Conservation (phyloP, 257 asterid genomes). For the Eucommia ulmoides region DNA sequence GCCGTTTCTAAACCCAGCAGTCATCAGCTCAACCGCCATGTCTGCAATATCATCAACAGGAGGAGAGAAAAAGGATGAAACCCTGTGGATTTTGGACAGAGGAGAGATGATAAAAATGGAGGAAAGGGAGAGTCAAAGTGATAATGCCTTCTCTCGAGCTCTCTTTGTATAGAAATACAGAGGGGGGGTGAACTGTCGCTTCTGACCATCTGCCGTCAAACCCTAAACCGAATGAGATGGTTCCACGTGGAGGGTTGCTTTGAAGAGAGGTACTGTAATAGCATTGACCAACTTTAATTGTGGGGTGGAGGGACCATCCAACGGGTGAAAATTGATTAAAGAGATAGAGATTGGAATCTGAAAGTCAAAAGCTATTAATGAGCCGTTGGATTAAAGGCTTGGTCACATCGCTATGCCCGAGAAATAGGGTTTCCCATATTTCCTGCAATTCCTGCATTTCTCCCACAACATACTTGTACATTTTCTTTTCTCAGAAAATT, state of each 20-base stretch:
- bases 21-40: conserved; percentile 72
- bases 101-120: neutral
- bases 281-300: conserved; percentile 33
- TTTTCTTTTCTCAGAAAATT: no score
- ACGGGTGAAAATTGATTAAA: conserved; percentile 13
- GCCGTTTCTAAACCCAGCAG: conserved; percentile 20
- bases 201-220: conserved; percentile 38
- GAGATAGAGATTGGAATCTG: conserved; percentile 1
- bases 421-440: no score
- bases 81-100: neutral
- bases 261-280: conserved; percentile 8
- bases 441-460: no score
- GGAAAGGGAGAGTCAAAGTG: conserved; percentile 65
- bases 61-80: neutral
- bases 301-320: conserved; percentile 19
- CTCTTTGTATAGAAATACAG: neutral
- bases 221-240: conserved; percentile 12
- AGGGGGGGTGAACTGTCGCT: conserved; percentile 11
- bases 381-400: conserved; percentile 45
- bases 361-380: conserved; percentile 61
- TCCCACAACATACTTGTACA: no score
- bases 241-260: conserved; percentile 20
- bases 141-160: conserved; percentile 16
- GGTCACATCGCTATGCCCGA: conserved; percentile 6
- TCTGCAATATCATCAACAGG: conserved; percentile 4